Evolutionary conservation across 2,329 filamentous ascomycete genomes (phyloP).

Genomic region (Alternaria dauci): DNA sequence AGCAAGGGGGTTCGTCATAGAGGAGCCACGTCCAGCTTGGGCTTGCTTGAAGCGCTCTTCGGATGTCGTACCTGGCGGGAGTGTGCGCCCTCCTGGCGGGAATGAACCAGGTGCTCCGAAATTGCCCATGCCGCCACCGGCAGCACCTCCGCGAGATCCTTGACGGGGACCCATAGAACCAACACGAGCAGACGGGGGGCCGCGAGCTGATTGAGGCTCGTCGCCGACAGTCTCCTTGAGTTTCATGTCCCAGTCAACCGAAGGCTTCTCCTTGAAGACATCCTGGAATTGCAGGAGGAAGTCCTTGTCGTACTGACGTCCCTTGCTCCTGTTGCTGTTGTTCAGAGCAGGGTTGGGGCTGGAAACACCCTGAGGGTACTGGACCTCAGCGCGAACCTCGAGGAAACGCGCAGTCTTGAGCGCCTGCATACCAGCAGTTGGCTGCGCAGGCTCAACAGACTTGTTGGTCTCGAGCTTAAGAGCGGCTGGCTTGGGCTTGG

Average conservation of each 20-base stretch:
- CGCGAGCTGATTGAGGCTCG: slow-evolving; percentile 70
- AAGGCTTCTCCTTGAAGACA: slow-evolving; percentile 96
- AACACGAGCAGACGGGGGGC: slow-evolving; percentile 66
- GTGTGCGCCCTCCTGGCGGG: slow-evolving; percentile 57
- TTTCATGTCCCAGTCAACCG: slow-evolving; percentile 88
- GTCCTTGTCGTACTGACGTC: slow-evolving; percentile 92
- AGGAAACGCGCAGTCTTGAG: slow-evolving; percentile 92
- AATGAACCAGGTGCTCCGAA: slow-evolving; percentile 62
- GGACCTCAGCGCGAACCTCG: slow-evolving; percentile 75
- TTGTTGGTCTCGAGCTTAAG: slow-evolving; percentile 90
- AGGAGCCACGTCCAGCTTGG: slow-evolving; percentile 31
- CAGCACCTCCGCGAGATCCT: slow-evolving; percentile 52
- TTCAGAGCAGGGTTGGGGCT: slow-evolving; percentile 91
- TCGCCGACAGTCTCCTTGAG: slow-evolving; percentile 87
- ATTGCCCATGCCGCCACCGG: slow-evolving; percentile 68
- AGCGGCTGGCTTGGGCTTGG: slow-evolving; percentile 83
- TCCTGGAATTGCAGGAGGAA: slow-evolving; percentile 97
- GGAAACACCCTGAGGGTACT: slow-evolving; percentile 80
- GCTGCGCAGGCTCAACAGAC: slow-evolving; percentile 87
- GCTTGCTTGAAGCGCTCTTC: slow-evolving; percentile 70
- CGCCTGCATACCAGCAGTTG: slow-evolving; percentile 91
- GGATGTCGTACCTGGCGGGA: slow-evolving; percentile 80
- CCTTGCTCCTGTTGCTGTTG: slow-evolving; percentile 79
- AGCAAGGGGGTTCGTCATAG: slow-evolving; percentile 63
- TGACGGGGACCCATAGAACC: slow-evolving; percentile 60